Evolutionary conservation across 208 protist genomes (phyloP).

Genomic region (Naegleria gruberi): DNA sequence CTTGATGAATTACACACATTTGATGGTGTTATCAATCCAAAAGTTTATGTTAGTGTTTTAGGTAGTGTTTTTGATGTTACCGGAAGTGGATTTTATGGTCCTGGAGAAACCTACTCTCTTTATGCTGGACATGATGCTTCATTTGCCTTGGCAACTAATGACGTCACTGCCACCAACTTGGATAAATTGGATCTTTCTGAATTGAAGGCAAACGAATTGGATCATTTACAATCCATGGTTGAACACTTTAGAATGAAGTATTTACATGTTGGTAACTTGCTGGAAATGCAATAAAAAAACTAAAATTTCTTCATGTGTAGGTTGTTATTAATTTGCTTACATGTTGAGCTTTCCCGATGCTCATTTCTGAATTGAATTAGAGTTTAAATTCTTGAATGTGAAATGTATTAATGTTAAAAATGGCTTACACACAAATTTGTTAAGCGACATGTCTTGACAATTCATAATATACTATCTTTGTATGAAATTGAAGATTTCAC

Average conservation of each 20-base stretch:
- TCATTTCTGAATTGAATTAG: too few species aligned
- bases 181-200: neutral
- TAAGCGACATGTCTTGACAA: too few species aligned
- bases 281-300: too few species aligned
- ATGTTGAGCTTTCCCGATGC: too few species aligned
- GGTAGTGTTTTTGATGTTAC: slow-evolving; percentile 17
- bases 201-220: too few species aligned
- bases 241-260: slow-evolving; percentile 7
- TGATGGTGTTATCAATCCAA: neutral
- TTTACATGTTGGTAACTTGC: neutral
- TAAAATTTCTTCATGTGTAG: too few species aligned
- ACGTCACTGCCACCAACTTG: neutral
- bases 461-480: too few species aligned
- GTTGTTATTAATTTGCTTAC: too few species aligned
- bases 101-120: neutral
- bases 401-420: too few species aligned
- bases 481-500: too few species aligned
- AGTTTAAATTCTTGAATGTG: too few species aligned
- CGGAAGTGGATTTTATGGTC: neutral
- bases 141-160: neutral
- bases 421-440: too few species aligned
- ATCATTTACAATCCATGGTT: neutral
- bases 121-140: slow-evolving; percentile 1
- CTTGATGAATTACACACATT: neutral
- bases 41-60: neutral